phyloP scores from a whole-genome alignment of 2,329 filamentous ascomycete species.

The Curvularia lunata region DNA sequence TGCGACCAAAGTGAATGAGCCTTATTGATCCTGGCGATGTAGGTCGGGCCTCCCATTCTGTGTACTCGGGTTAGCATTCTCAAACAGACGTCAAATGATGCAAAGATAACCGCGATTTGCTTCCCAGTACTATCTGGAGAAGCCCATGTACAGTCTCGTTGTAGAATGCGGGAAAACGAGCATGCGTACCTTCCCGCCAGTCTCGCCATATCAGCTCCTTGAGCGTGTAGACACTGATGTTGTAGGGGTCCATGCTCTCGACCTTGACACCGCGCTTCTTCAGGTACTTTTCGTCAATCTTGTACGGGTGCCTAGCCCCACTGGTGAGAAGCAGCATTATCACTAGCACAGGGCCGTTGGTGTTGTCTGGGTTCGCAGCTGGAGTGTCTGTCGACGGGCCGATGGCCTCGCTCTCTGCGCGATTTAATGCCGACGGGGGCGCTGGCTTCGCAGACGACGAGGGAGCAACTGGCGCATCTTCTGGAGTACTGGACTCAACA shows the following conservation, averaged over 20 bases:
- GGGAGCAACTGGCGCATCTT: conserved; percentile 20
- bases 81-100: not conserved
- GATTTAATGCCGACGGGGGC: conserved; percentile 35
- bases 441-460: conserved; percentile 30
- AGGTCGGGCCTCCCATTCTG: conserved; percentile 85
- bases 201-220: conserved; percentile 94
- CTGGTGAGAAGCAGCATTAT: conserved; percentile 85
- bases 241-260: conserved; percentile 79
- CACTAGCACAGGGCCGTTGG: conserved; percentile 59
- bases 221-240: conserved; percentile 89
- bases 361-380: conserved; percentile 47
- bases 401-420: conserved; percentile 54
- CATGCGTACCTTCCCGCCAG: conserved; percentile 73
- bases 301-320: conserved; percentile 86
- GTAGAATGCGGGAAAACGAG: not conserved
- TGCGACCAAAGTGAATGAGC: conserved; percentile 87
- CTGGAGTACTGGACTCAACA: conserved; percentile 19
- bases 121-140: not conserved
- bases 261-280: conserved; percentile 79
- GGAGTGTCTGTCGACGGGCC: conserved; percentile 56
- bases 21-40: conserved; percentile 87
- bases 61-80: conserved; percentile 28
- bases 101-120: not conserved
- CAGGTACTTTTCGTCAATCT: conserved; percentile 86
- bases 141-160: not conserved